Percentiles rank a stretch among this genome's conserved stretches.
phyloP scores from a whole-genome alignment of 257 asterid species.

The Coffea eugenioides region DNA sequence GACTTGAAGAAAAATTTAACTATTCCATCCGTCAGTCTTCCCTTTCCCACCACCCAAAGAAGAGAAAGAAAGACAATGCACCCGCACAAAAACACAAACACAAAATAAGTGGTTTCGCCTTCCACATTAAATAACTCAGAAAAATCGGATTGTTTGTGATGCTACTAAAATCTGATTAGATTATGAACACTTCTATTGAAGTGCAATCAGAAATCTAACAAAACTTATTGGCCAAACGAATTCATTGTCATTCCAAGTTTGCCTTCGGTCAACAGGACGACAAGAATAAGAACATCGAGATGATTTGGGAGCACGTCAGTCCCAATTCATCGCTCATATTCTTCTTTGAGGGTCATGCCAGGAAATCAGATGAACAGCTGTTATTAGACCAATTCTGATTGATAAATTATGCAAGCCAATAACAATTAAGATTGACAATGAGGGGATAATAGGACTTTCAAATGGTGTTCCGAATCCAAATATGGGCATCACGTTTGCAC shows the following conservation, averaged over 20 bases:
- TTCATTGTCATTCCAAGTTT: neutral
- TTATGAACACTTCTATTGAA: neutral
- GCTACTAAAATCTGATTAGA: neutral
- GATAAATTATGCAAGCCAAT: neutral
- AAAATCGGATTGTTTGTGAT: too few species aligned
- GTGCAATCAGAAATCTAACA: neutral
- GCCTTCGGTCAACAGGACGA: neutral
- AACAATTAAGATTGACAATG: neutral
- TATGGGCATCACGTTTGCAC: conserved; percentile 53
- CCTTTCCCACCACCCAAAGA: neutral
- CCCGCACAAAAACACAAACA: too few species aligned
- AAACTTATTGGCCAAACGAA: neutral
- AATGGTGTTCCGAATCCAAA: neutral
- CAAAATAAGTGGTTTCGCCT: too few species aligned
- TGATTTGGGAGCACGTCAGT: neutral
- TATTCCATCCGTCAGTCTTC: neutral
- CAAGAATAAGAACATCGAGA: neutral
- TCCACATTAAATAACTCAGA: too few species aligned
- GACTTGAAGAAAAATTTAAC: neutral
- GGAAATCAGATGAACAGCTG: neutral
- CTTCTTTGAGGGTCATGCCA: neutral
- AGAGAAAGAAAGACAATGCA: too few species aligned
- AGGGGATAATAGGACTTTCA: too few species aligned
- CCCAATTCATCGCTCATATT: neutral
- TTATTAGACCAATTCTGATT: neutral